Evolutionary conservation across 73 alveolate genomes (phyloP).

Genomic region (Loxodes magnus): DNA sequence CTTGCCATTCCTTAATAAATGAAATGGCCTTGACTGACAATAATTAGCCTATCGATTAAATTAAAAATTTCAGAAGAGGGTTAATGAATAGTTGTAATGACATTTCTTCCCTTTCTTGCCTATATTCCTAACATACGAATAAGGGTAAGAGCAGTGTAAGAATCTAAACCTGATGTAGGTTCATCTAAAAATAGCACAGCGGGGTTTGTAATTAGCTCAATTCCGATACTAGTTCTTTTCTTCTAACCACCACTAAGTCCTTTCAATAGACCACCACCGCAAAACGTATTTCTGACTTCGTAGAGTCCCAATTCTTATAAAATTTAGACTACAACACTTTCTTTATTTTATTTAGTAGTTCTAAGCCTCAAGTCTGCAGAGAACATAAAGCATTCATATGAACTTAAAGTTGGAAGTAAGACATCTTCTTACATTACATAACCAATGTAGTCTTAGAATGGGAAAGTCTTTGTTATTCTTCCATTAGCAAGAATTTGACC

Average conservation of each 20-base stretch:
- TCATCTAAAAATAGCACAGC: slow-evolving; percentile 6
- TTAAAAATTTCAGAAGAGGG: slow-evolving; percentile 31
- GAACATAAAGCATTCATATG: neutral
- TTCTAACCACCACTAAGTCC: slow-evolving; percentile 7
- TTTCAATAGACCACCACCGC: neutral
- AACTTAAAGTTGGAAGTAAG: neutral
- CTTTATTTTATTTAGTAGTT: neutral
- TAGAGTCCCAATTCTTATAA: slow-evolving; percentile 5
- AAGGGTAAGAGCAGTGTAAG: slow-evolving; percentile 20
- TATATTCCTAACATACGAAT: slow-evolving; percentile 7
- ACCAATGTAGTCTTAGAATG: neutral
- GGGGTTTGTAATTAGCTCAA: slow-evolving; percentile 2
- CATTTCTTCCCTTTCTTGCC: slow-evolving; percentile 24
- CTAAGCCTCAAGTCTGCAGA: neutral
- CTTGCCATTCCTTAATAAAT: slow-evolving; percentile 18
- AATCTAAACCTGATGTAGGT: slow-evolving; percentile 14
- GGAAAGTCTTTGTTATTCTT: neutral
- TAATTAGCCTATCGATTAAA: slow-evolving; percentile 18
- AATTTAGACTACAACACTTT: neutral
- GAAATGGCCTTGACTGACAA: slow-evolving; percentile 20
- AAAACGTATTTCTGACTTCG: slow-evolving; percentile 8
- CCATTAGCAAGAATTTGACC: neutral
- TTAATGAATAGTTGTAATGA: slow-evolving; percentile 32
- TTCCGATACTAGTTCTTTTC: neutral
- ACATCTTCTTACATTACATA: neutral